A percentile compares a stretch with the other conserved stretches of the same genome.
Evolutionary conservation across 2,329 filamentous ascomycete species (phyloP).

Genomic region (Neoarthrinium moseri): DNA sequence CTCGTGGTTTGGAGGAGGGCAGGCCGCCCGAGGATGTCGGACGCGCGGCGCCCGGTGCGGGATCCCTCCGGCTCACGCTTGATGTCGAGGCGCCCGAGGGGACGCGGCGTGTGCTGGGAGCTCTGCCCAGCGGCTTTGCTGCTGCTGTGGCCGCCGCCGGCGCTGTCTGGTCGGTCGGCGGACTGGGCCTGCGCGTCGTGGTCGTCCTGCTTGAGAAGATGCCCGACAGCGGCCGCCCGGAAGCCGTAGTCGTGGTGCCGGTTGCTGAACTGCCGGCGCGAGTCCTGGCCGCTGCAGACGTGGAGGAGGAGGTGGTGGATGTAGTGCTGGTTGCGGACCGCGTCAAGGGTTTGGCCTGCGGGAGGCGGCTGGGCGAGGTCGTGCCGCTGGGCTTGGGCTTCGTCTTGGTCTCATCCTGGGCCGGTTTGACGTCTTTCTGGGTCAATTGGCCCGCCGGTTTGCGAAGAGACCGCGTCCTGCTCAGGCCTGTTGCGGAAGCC

Average conservation of each 20-base stretch:
- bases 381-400: too few relatives aligned
- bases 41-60: conserved; percentile 13
- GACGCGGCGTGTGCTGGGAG: conserved; percentile 22
- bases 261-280: conserved; percentile 3
- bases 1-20: conserved; percentile 16
- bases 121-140: conserved; percentile 22
- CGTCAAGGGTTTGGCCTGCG: conserved; percentile 40
- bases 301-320: conserved; percentile 11
- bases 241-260: conserved; percentile 1
- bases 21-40: conserved; percentile 27
- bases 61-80: conserved; percentile 6
- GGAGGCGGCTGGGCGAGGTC: conserved; percentile 49
- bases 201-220: conserved; percentile 5
- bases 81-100: conserved; percentile 3
- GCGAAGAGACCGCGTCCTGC: conserved; percentile 48
- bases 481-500: conserved; percentile 38
- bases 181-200: background rate
- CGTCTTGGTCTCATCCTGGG: conserved; percentile 21
- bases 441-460: conserved; percentile 31
- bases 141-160: conserved; percentile 16
- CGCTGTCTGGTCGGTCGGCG: conserved; percentile 3
- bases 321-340: conserved; percentile 30
- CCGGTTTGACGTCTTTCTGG: conserved; percentile 15
- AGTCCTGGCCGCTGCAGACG: conserved; percentile 10
- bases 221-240: conserved; percentile 6